Evolutionary conservation across 2,329 filamentous ascomycete genomes (phyloP).

Genomic region (Hypoxylon sp.): DNA sequence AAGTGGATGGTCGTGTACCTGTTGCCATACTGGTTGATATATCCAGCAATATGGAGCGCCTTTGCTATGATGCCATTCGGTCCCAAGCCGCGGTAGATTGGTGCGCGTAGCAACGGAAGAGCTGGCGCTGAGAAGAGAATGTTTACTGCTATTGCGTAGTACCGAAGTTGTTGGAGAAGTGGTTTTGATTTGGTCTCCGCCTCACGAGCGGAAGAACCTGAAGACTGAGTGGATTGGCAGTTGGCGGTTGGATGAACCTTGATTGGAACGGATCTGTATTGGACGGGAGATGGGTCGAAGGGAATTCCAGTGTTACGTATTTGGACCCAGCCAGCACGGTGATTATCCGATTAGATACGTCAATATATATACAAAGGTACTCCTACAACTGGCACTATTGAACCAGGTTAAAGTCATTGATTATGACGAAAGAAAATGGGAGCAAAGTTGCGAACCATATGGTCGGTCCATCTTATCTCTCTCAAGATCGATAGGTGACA

Average conservation of each 20-base stretch:
- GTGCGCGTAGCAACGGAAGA: slow-evolving; percentile 4
- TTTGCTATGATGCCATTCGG: slow-evolving; percentile 47
- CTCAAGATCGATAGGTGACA: slow-evolving; percentile 12
- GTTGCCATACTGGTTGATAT: slow-evolving; percentile 49
- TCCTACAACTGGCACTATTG: background rate
- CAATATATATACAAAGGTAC: slow-evolving; percentile 4
- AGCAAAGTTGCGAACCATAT: slow-evolving; percentile 1
- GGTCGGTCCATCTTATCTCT: background rate
- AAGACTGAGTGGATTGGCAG: slow-evolving; percentile 15
- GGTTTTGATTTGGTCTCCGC: slow-evolving; percentile 30
- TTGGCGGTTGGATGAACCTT: slow-evolving; percentile 10
- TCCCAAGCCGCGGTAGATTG: slow-evolving; percentile 13
- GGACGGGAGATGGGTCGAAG: slow-evolving; percentile 16
- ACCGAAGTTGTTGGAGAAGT: slow-evolving; percentile 5
- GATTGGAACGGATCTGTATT: slow-evolving; percentile 15
- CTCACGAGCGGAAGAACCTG: slow-evolving; percentile 17
- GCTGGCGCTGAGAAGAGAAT: slow-evolving; percentile 13
- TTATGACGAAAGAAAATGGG: background rate
- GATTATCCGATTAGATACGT: slow-evolving; percentile 28
- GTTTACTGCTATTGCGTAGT: slow-evolving; percentile 4
- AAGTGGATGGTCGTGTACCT: slow-evolving; percentile 39
- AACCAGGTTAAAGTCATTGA: background rate
- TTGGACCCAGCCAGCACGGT: slow-evolving; percentile 1
- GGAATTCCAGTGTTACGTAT: slow-evolving; percentile 32
- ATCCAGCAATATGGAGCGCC: slow-evolving; percentile 35